These are phyloP conservation scores for Microsporum canis DNA, from an alignment of 2,329 filamentous ascomycete species.

Conservation along the genomic window DNA sequence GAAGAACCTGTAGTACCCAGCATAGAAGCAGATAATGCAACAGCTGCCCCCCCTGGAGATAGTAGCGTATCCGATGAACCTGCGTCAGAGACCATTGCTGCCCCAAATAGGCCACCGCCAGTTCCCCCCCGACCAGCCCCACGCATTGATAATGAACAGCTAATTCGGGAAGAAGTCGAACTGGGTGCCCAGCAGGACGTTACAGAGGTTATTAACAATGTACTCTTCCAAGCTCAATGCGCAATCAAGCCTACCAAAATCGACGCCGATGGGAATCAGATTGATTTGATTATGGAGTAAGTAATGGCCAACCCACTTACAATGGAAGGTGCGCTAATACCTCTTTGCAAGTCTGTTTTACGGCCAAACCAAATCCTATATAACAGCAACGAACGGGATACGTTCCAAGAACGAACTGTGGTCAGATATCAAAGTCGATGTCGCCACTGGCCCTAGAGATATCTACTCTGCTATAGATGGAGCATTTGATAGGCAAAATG, in stretches of 20 bases:
- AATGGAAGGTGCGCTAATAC: neutral
- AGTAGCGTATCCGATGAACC: neutral
- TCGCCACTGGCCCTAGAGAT: conserved; percentile 47
- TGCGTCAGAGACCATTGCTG: conserved; percentile 19
- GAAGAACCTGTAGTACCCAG: neutral
- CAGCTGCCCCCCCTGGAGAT: neutral
- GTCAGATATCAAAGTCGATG: conserved; percentile 52
- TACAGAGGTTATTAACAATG: conserved; percentile 86
- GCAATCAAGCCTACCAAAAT: conserved; percentile 63
- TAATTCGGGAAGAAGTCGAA: conserved; percentile 41
- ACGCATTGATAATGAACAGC: conserved; percentile 25
- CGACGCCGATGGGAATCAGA: conserved; percentile 61
- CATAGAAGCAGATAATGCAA: neutral
- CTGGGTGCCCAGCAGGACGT: conserved; percentile 79
- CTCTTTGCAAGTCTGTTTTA: conserved; percentile 37
- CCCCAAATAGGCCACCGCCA: conserved; percentile 44
- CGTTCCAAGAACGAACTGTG: conserved; percentile 47
- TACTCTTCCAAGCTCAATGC: conserved; percentile 80
- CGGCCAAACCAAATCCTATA: conserved; percentile 36
- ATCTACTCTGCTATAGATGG: conserved; percentile 78
- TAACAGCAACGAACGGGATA: conserved; percentile 35
- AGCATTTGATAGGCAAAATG: conserved; percentile 68
- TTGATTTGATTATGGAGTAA: conserved; percentile 63
- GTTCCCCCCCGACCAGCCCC: conserved; percentile 44
- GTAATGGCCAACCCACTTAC: conserved; percentile 4